Evolutionary conservation across 2,329 filamentous ascomycete species (phyloP).

Genomic region (Lasiodiplodia citricola): DNA sequence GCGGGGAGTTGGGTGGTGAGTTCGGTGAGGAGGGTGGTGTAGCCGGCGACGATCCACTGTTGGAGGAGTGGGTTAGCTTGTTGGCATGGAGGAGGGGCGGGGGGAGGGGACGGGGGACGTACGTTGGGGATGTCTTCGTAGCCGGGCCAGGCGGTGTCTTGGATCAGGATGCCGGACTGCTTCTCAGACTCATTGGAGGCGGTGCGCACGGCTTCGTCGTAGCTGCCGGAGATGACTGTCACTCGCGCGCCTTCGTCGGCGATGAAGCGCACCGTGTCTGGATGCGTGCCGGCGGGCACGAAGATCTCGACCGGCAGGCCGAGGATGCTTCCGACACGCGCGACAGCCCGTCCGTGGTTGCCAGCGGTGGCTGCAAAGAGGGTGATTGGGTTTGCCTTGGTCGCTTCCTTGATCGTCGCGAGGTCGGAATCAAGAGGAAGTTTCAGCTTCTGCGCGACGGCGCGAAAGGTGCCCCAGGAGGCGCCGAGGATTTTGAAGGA

Average conservation of each 20-base stretch:
- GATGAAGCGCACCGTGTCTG: constrained; percentile 58
- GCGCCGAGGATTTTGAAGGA: constrained; percentile 79
- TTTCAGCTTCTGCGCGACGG: constrained; percentile 53
- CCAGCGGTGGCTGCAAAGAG: constrained; percentile 71
- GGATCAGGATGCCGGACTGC: constrained; percentile 58
- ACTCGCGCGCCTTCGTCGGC: constrained; percentile 60
- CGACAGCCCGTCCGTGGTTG: constrained; percentile 73
- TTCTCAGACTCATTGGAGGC: constrained; percentile 35
- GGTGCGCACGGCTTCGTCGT: constrained; percentile 59
- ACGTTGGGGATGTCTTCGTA: constrained; percentile 66
- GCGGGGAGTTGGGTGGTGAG: constrained; percentile 55
- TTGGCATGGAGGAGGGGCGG: neutral
- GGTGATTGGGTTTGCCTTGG: constrained; percentile 36
- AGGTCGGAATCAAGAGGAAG: constrained; percentile 45
- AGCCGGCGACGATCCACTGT: constrained; percentile 74
- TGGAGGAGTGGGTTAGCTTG: neutral
- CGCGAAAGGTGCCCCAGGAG: constrained; percentile 69
- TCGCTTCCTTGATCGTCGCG: neutral
- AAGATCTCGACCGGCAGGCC: constrained; percentile 60
- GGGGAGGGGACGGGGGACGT: constrained; percentile 24
- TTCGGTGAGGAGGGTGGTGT: constrained; percentile 70
- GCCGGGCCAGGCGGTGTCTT: constrained; percentile 68
- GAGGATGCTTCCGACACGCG: constrained; percentile 65
- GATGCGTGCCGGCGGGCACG: constrained; percentile 62
- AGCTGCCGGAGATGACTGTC: constrained; percentile 60